phyloP scores from a whole-genome alignment of 306 rosid species.

The Corylus avellana region DNA sequence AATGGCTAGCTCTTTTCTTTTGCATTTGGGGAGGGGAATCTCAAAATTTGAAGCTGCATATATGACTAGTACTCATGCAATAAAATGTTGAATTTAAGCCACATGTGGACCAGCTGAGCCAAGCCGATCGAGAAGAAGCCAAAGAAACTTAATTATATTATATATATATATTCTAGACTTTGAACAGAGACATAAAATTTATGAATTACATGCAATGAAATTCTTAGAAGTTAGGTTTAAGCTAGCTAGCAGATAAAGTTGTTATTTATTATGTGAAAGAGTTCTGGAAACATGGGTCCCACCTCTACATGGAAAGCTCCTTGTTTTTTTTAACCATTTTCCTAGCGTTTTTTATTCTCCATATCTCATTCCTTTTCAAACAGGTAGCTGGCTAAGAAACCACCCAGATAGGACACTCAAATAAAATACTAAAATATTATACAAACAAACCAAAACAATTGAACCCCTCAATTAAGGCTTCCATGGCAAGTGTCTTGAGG shows the following conservation, averaged over 20 bases:
- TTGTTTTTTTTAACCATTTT: slow-evolving; percentile 11
- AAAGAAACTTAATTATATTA: background rate
- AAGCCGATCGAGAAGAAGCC: background rate
- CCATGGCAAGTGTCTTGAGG: slow-evolving; percentile 63
- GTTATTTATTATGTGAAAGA: slow-evolving; percentile 7
- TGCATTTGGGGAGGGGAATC: background rate
- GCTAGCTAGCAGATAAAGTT: slow-evolving; percentile 43
- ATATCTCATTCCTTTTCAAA: slow-evolving; percentile 44
- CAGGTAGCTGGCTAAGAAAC: slow-evolving; percentile 50
- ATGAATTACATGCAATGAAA: slow-evolving; percentile 33
- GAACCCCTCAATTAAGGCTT: slow-evolving; percentile 36
- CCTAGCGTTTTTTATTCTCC: background rate
- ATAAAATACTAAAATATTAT: slow-evolving; percentile 16
- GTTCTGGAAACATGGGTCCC: slow-evolving; percentile 33
- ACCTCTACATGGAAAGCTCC: slow-evolving; percentile 26
- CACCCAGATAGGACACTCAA: slow-evolving; percentile 36
- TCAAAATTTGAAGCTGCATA: background rate
- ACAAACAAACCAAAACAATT: slow-evolving; percentile 16
- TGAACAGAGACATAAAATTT: slow-evolving; percentile 21
- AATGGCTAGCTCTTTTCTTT: slow-evolving; percentile 2
- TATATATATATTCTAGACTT: background rate
- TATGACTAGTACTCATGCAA: background rate
- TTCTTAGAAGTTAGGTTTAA: slow-evolving; percentile 47
- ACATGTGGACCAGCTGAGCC: background rate
- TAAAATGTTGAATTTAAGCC: background rate